Conservation (phyloP, 2,329 filamentous ascomycete genomes). For the Colletotrichum agaves region DNA sequence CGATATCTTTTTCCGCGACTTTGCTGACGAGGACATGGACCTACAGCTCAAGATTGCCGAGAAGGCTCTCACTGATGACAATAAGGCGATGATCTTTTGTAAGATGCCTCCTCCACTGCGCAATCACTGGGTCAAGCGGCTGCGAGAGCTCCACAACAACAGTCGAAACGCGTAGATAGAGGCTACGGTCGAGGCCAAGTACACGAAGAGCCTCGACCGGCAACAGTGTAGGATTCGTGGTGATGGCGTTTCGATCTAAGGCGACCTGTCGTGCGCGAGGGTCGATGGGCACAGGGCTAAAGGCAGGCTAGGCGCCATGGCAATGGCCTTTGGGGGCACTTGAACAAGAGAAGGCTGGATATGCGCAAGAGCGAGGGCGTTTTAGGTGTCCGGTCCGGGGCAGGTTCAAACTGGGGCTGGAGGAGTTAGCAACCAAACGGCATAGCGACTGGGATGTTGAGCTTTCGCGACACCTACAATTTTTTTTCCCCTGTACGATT, state of each 20-base stretch:
- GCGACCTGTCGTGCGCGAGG: constrained; percentile 5
- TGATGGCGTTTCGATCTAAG: constrained; percentile 22
- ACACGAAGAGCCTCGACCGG: constrained; percentile 12
- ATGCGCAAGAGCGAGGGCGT: constrained; percentile 31
- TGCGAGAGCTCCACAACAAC: constrained; percentile 58
- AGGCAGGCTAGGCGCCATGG: constrained; percentile 17
- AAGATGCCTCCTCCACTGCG: constrained; percentile 66
- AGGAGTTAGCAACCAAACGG: constrained; percentile 38
- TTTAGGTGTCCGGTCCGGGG: constrained; percentile 34
- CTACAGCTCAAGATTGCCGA: constrained; percentile 70
- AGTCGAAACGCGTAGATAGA: constrained; percentile 39
- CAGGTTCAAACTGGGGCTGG: constrained; percentile 23
- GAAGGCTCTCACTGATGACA: constrained; percentile 67
- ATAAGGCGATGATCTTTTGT: constrained; percentile 70
- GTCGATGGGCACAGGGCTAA: constrained; percentile 17
- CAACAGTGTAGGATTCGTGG: constrained; percentile 15
- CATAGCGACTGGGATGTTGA: constrained; percentile 37
- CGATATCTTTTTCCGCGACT: constrained; percentile 69
- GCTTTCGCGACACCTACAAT: constrained; percentile 36
- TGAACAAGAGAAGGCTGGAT: constrained; percentile 30
- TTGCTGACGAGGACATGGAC: constrained; percentile 66
- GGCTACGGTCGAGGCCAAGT: constrained; percentile 1
- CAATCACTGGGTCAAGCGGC: constrained; percentile 65
- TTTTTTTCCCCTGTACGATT: constrained; percentile 32
- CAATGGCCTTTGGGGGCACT: constrained; percentile 21